phyloP scores from a whole-genome alignment of 2,329 filamentous ascomycete genomes.

The Beauveria sp. region DNA sequence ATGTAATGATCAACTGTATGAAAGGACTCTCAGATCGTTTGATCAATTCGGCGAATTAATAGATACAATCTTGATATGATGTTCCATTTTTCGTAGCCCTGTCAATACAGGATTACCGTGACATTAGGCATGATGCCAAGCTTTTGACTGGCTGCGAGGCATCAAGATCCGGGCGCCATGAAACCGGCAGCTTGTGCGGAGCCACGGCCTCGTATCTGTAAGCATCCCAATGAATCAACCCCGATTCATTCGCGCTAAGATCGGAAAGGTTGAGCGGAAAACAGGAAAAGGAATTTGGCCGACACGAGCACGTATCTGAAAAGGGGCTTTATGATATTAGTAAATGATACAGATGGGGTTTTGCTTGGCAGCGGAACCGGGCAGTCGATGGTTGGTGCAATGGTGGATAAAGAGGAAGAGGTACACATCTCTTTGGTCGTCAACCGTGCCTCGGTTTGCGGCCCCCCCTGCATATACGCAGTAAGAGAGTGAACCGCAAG shows the following conservation, averaged over 20 bases:
- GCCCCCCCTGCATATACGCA: not conserved
- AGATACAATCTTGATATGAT: not conserved
- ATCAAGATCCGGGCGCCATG: constrained; percentile 4
- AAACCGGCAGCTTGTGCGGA: not conserved
- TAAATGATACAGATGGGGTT: not conserved
- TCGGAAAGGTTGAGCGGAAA: not conserved
- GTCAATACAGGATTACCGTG: not conserved
- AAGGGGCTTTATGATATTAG: too few species aligned
- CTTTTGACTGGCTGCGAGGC: not conserved
- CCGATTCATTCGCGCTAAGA: constrained; percentile 1
- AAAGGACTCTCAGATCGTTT: not conserved
- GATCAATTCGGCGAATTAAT: not conserved
- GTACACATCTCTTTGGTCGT: too few species aligned
- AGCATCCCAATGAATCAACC: not conserved
- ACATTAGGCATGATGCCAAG: not conserved
- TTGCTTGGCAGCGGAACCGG: not conserved
- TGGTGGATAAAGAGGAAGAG: too few species aligned
- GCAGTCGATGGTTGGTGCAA: not conserved
- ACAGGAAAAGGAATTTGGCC: not conserved
- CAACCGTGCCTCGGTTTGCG: too few species aligned
- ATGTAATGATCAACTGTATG: not conserved
- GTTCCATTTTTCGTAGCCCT: not conserved
- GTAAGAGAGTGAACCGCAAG: too few species aligned
- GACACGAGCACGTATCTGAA: too few species aligned
- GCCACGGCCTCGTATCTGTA: constrained; percentile 15